Evolutionary conservation across 108 stramenopile genomes (phyloP).

Genomic region (Cyclotella cryptica): DNA sequence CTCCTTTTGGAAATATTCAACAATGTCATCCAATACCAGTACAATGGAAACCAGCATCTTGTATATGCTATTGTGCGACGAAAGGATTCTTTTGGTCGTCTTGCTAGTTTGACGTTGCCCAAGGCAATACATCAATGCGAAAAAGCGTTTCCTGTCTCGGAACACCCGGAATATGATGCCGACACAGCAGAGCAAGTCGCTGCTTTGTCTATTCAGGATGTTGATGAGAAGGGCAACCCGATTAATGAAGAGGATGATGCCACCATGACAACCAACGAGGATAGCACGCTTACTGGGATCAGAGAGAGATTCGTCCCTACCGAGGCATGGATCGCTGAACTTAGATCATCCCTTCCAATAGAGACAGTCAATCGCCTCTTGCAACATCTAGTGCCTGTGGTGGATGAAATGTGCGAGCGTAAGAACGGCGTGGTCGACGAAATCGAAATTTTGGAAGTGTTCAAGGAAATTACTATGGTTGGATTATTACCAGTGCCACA

Average conservation of each 20-base stretch:
- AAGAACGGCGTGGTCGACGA: constrained; percentile 88
- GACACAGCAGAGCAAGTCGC: constrained; percentile 60
- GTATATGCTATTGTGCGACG: constrained; percentile 96
- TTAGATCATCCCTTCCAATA: constrained; percentile 89
- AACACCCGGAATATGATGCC: constrained; percentile 63
- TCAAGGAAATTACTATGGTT: constrained; percentile 92
- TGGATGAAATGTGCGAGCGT: constrained; percentile 85
- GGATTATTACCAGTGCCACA: constrained; percentile 97
- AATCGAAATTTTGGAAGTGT: constrained; percentile 86
- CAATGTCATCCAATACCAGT: constrained; percentile 99
- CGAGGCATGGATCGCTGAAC: constrained; percentile 88
- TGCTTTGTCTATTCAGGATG: constrained; percentile 44
- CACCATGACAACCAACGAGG: constrained; percentile 25
- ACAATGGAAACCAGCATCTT: constrained; percentile 94
- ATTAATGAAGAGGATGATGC: constrained; percentile 43
- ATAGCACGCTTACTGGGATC: constrained; percentile 34
- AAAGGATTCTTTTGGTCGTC: constrained; percentile 83
- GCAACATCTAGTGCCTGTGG: constrained; percentile 93
- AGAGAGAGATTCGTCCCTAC: constrained; percentile 70
- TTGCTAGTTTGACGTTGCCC: constrained; percentile 77
- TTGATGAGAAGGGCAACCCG: constrained; percentile 69
- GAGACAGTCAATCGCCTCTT: constrained; percentile 91
- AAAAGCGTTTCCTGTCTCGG: constrained; percentile 74
- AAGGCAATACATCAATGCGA: constrained; percentile 82
- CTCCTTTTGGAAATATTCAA: constrained; percentile 96